Conservation (phyloP, 225 moss, liverwort and hornwort species). For the Marchantia paleacea region DNA sequence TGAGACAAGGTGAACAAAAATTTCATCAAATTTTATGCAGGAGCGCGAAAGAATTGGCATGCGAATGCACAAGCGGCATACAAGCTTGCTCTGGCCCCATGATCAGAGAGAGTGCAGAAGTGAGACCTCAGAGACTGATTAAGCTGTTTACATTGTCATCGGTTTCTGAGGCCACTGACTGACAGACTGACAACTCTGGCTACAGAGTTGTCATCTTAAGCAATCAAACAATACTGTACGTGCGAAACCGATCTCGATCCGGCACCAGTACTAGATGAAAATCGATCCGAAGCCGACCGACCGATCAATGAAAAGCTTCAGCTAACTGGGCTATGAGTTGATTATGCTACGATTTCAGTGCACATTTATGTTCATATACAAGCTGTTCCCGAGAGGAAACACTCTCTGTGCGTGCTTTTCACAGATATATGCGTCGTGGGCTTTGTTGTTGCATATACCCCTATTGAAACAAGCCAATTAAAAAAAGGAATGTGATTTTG, state of each 20-base stretch:
- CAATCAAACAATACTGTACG: constrained; percentile 9
- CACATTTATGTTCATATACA: constrained; percentile 20
- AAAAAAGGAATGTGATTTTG: constrained; percentile 12
- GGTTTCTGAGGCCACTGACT: constrained; percentile 2
- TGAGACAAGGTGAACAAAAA: background rate
- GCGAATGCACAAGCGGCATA: background rate
- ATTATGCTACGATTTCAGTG: background rate
- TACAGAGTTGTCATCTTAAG: background rate
- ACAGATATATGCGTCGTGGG: constrained; percentile 1
- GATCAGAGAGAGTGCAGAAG: background rate
- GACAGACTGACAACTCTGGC: background rate
- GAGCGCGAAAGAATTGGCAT: constrained; percentile 5
- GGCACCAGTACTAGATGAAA: background rate
- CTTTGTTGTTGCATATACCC: background rate
- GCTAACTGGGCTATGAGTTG: background rate
- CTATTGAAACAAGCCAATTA: background rate
- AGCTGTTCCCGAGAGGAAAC: background rate
- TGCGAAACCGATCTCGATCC: background rate
- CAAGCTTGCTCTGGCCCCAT: constrained; percentile 3
- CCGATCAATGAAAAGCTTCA: background rate
- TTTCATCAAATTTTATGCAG: background rate
- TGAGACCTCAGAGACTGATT: background rate
- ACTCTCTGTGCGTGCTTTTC: background rate
- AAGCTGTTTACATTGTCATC: background rate
- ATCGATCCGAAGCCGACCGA: background rate